Conservation (phyloP, 495 filamentous ascomycete species). For the Talaromyces liani region DNA sequence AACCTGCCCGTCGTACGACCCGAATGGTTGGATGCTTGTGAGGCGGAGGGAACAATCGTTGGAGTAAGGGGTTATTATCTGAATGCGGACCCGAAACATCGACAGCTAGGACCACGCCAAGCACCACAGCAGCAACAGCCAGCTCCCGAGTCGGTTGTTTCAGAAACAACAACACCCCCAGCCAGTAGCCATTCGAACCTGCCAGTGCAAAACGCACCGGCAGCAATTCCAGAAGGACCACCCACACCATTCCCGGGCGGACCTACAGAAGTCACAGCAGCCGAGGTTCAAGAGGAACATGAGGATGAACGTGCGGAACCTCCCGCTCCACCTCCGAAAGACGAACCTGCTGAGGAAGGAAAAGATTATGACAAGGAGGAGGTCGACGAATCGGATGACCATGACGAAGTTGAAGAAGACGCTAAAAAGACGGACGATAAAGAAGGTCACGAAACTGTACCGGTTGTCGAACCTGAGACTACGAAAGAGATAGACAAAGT, state of each 20-base stretch:
- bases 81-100: constrained; percentile 67
- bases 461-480: constrained; percentile 9
- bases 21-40: constrained; percentile 94
- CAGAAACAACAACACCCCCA: constrained; percentile 15
- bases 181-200: constrained; percentile 21
- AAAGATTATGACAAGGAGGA: constrained; percentile 1
- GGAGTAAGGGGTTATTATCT: constrained; percentile 94
- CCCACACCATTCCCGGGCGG: constrained; percentile 37
- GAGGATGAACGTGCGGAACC: constrained; percentile 21
- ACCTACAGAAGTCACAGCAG: constrained; percentile 25
- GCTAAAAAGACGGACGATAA: neutral
- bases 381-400: neutral
- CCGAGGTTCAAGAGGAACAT: constrained; percentile 22
- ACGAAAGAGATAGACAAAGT: constrained; percentile 11
- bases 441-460: neutral
- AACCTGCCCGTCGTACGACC: constrained; percentile 98
- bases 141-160: constrained; percentile 26
- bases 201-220: constrained; percentile 14
- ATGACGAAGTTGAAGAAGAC: neutral
- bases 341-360: neutral
- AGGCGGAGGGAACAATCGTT: constrained; percentile 85
- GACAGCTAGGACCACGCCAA: constrained; percentile 46
- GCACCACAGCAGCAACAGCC: constrained; percentile 30
- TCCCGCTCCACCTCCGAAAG: constrained; percentile 31
- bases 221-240: constrained; percentile 26